These are phyloP conservation scores for Myriosclerotinia scirpicola DNA, from an alignment of 2,329 filamentous ascomycete genomes.

Conservation along the genomic window DNA sequence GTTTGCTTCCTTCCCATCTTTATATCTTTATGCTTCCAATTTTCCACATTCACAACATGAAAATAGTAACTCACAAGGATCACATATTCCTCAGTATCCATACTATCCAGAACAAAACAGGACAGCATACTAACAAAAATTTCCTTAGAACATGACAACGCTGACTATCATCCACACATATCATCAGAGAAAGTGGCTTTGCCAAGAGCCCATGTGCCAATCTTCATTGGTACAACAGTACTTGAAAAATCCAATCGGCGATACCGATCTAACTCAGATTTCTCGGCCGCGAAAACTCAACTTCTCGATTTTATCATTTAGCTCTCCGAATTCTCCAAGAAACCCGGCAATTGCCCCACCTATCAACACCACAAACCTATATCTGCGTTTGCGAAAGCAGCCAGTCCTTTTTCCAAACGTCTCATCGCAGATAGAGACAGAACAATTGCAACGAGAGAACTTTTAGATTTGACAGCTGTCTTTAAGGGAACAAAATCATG, in stretches of 20 bases:
- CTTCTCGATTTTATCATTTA: background rate
- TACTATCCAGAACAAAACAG: background rate
- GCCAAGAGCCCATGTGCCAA: background rate
- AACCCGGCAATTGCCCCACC: background rate
- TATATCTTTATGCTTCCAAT: background rate
- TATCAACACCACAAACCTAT: background rate
- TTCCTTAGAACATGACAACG: background rate
- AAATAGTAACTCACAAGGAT: background rate
- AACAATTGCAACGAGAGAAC: background rate
- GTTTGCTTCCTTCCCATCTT: background rate
- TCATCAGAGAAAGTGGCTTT: background rate
- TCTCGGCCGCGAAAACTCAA: background rate
- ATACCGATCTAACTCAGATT: background rate
- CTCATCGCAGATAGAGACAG: background rate
- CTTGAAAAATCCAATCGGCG: background rate
- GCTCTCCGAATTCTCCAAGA: too few species aligned
- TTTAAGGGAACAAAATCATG: background rate
- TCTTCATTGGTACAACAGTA: background rate
- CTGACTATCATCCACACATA: background rate
- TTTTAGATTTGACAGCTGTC: background rate
- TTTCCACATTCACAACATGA: background rate
- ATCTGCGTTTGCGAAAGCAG: background rate
- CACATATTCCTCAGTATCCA: background rate
- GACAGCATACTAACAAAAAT: background rate
- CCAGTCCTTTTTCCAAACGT: background rate